These are phyloP conservation scores for Globisporangium nunn DNA, from an alignment of 352 stramenopile genomes.

Conservation along the genomic window DNA sequence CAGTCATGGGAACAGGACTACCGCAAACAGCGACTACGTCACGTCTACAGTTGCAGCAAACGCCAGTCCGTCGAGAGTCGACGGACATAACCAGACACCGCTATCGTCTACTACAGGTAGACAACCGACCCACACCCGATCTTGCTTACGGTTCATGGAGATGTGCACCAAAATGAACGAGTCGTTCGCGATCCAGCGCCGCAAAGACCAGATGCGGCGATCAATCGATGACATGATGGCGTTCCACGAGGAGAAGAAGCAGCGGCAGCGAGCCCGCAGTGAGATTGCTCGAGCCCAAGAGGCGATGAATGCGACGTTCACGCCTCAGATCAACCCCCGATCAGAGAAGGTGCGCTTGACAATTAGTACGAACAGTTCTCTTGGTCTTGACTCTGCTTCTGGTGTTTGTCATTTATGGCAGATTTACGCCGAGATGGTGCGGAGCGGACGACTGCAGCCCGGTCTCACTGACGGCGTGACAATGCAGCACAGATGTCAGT, in stretches of 20 bases:
- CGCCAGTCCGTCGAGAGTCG: constrained; percentile 6
- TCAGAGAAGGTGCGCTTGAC: constrained; percentile 26
- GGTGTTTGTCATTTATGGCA: constrained; percentile 2
- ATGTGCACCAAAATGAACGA: constrained; percentile 46
- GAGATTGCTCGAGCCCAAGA: constrained; percentile 23
- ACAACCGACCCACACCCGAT: constrained; percentile 20
- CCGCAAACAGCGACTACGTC: constrained; percentile 1
- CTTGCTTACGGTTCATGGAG: constrained; percentile 44
- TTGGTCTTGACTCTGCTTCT: neutral
- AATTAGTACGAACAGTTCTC: no score
- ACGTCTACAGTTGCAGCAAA: neutral
- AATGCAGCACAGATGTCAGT: constrained; percentile 15
- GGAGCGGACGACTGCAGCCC: constrained; percentile 25
- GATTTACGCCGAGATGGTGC: constrained; percentile 45
- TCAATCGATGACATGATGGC: constrained; percentile 49
- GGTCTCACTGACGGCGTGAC: constrained; percentile 19
- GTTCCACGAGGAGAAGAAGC: constrained; percentile 36
- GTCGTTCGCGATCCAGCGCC: constrained; percentile 32
- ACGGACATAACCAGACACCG: neutral
- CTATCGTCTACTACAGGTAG: neutral
- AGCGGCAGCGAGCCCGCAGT: constrained; percentile 26
- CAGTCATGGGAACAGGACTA: constrained; percentile 20
- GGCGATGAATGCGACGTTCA: constrained; percentile 34
- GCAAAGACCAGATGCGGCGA: constrained; percentile 38
- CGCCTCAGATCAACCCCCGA: constrained; percentile 37